phyloP scores from a whole-genome alignment of 768 basidiomycete species.

The Mycena capillaripes region DNA sequence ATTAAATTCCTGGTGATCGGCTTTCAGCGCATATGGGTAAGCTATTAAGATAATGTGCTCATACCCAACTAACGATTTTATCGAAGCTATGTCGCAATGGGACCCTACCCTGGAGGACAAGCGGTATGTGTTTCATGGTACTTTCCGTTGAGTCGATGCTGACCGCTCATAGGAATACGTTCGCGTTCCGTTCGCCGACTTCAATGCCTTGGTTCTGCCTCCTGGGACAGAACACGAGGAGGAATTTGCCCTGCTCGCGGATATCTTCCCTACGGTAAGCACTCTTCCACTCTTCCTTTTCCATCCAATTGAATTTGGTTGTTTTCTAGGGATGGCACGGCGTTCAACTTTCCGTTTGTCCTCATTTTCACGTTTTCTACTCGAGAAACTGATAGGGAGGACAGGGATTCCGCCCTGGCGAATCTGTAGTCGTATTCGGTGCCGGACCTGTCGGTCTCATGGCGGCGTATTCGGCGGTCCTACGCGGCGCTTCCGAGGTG shows the following conservation, averaged over 20 bases:
- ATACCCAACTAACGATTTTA: not conserved
- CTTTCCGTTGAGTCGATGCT: not conserved
- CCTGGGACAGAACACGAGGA: constrained; percentile 66
- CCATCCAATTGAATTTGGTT: too few relatives aligned
- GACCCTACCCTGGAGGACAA: constrained; percentile 68
- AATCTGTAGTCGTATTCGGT: too few relatives aligned
- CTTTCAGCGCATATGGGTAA: constrained; percentile 62
- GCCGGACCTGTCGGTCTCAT: constrained; percentile 70
- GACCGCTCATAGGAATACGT: constrained; percentile 60
- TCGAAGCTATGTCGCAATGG: constrained; percentile 67
- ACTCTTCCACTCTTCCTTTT: not conserved
- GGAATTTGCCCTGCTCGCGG: constrained; percentile 69
- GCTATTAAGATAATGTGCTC: not conserved
- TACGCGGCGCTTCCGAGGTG: constrained; percentile 66
- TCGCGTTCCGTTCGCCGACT: constrained; percentile 70
- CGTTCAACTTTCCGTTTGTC: constrained; percentile 60
- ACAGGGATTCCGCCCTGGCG: constrained; percentile 65
- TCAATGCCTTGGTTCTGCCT: constrained; percentile 66
- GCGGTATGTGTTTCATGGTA: constrained; percentile 54
- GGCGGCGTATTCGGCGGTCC: constrained; percentile 63
- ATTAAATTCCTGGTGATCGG: not conserved
- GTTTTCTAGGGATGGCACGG: constrained; percentile 64
- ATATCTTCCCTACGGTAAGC: constrained; percentile 71
- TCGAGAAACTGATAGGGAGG: constrained; percentile 47
- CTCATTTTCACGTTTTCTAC: too few relatives aligned